These are phyloP conservation scores for Mycena alexandri DNA, from an alignment of 768 basidiomycete genomes.

Conservation along the genomic window DNA sequence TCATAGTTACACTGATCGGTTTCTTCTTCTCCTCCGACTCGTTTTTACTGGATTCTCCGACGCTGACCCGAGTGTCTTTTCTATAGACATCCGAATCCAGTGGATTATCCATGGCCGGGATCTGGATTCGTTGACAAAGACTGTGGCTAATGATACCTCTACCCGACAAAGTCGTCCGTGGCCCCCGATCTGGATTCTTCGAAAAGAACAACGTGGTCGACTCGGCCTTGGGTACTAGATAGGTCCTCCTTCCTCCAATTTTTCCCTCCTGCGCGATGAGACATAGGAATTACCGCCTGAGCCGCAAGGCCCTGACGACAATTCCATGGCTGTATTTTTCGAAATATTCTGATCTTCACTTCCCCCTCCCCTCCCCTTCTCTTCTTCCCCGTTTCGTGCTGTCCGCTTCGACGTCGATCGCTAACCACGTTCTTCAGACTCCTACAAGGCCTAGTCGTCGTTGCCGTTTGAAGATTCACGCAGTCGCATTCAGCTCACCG, in stretches of 20 bases:
- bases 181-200: no score
- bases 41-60: no score
- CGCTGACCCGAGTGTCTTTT: no score
- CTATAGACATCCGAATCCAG: no score
- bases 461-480: neutral
- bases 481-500: no score
- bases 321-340: conserved; percentile 83
- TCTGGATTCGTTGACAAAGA: no score
- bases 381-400: neutral
- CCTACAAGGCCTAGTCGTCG: neutral
- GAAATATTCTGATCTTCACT: conserved; percentile 61
- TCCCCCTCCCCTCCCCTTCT: neutral
- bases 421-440: neutral
- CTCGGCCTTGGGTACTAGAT: neutral
- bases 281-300: conserved; percentile 92
- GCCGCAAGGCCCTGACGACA: conserved; percentile 71
- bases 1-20: conserved; percentile 94
- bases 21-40: conserved; percentile 25
- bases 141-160: no score
- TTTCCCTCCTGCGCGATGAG: conserved; percentile 59
- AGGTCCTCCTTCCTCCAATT: neutral
- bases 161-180: no score
- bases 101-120: no score
- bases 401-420: neutral
- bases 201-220: no score